phyloP scores from a whole-genome alignment of 163 green algal species.

The Scenedesmus sp. region DNA sequence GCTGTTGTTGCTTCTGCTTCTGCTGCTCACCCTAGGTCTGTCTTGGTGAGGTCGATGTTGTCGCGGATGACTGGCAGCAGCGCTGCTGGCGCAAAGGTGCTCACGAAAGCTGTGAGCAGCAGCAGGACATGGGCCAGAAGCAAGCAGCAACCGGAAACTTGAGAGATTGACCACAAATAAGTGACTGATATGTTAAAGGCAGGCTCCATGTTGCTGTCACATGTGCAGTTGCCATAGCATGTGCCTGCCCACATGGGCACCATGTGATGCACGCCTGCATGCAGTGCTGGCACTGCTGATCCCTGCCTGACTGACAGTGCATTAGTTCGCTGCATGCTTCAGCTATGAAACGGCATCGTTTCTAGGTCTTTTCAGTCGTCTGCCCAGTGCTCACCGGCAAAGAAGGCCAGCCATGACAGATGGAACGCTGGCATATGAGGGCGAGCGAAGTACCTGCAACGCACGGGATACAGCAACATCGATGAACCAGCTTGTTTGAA shows the following conservation, averaged over 20 bases:
- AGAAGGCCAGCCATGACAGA: conserved; percentile 86
- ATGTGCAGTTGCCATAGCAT: neutral
- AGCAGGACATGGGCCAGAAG: neutral
- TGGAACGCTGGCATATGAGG: conserved; percentile 81
- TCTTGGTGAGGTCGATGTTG: conserved; percentile 76
- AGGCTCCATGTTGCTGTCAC: neutral
- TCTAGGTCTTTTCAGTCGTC: neutral
- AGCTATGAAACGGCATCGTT: no score
- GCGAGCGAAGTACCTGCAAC: conserved; percentile 45
- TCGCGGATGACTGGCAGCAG: conserved; percentile 88
- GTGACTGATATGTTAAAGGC: neutral
- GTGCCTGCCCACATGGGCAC: no score
- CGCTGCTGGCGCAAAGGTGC: conserved; percentile 84
- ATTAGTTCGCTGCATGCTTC: no score
- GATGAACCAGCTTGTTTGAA: neutral
- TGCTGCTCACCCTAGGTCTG: conserved; percentile 38
- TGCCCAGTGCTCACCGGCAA: conserved; percentile 50
- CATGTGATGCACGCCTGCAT: no score
- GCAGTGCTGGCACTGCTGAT: neutral
- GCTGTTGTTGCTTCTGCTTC: neutral
- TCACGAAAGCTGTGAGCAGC: conserved; percentile 73
- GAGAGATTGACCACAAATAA: neutral
- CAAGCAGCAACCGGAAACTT: no score
- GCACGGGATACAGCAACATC: neutral
- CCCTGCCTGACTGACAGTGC: neutral